Evolutionary conservation across 345 rosid species (phyloP), one percentile per base, ranked within the genome.

Genomic region (Euphorbia tirucalli): DNA sequence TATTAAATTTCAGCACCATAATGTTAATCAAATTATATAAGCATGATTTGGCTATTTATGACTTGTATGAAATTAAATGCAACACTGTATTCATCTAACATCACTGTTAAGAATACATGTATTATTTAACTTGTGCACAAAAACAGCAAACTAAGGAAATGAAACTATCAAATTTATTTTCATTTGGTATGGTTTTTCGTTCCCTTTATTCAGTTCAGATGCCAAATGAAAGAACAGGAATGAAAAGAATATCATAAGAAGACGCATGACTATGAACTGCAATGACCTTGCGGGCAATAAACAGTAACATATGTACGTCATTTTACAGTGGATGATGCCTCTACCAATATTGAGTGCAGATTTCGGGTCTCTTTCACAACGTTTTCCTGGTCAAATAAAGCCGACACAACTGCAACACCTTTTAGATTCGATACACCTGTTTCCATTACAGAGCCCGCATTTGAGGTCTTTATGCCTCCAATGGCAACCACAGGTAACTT

Each of bases 401-500:
- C 90, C 0, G 98, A 92, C 54, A 92, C 97, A 18, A 89, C 91
- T 0, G 96, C 96, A 58, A 90, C 90, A 0, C 99, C 97, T 84
- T 92, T 82, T 2, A 95, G 89, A 78, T 81, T 92, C 10, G 89
- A 81, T 5, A 66, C 65, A 52, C 82, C 68, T 1, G 81, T 78
- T 74, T 68, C 85, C 90, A 89, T 82, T 59, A 95, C 90, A 25
- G 77, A 49, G 3, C 60, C 72, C 8, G 91, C 91, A 50, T 92
- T 92, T 15, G 93, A 87, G 46, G 83, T 70, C 28, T 84, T 85
- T 0, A 95, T 89, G 35, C 99, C 98, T 16, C 98, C 97, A 4
- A 95, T 95, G 15, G 98, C 97, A 66, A 92, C 98, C 39, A 92
- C 97, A 0, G 96, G 98, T 69, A 95, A 69, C 73, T 86, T 90